Conservation (phyloP, 441 rosid species). For the Syzygium malaccense region DNA sequence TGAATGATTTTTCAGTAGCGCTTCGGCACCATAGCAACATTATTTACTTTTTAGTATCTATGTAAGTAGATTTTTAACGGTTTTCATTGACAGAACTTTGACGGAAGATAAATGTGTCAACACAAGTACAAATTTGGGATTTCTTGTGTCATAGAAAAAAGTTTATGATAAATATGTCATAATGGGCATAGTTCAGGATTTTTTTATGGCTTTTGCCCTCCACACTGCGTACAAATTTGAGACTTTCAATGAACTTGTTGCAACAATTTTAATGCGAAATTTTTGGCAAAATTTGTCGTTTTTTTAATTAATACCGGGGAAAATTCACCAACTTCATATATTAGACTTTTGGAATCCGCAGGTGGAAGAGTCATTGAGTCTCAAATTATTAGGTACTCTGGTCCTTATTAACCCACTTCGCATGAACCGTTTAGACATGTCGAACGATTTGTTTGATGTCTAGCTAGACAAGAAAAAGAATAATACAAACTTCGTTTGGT, state of each 20-base stretch:
- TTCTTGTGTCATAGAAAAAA: too few species aligned
- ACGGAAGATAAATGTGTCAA: too few species aligned
- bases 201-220: too few species aligned
- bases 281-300: not conserved
- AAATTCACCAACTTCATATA: not conserved
- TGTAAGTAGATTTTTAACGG: too few species aligned
- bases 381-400: not conserved
- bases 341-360: not conserved
- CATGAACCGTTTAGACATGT: not conserved
- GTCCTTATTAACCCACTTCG: not conserved
- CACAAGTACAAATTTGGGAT: too few species aligned
- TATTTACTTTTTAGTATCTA: too few species aligned
- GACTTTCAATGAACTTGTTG: not conserved
- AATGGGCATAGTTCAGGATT: too few species aligned
- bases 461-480: not conserved
- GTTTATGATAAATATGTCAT: too few species aligned
- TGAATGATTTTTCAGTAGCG: too few species aligned
- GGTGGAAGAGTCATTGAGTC: not conserved
- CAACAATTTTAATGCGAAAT: not conserved
- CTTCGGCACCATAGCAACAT: too few species aligned
- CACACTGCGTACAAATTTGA: not conserved
- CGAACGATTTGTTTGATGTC: not conserved
- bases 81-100: too few species aligned
- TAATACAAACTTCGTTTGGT: not conserved
- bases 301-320: not conserved